Percentiles rank a stretch among this genome's conserved stretches.
phyloP scores from a whole-genome alignment of 2,329 filamentous ascomycete species.

The Hypoxylon sp. region DNA sequence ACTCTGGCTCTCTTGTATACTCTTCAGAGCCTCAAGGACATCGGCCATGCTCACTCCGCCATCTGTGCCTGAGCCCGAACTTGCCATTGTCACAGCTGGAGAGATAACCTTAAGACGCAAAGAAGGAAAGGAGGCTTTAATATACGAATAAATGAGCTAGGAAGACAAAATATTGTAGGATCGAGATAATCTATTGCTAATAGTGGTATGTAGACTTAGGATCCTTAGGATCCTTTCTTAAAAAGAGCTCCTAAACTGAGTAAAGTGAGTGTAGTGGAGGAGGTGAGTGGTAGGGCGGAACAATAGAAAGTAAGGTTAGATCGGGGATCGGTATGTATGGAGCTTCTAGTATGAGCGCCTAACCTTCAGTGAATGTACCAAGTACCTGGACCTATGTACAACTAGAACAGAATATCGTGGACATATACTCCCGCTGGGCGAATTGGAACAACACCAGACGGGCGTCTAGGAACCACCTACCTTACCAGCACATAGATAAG shows the following conservation, averaged over 20 bases:
- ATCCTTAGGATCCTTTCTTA: slow-evolving; percentile 3
- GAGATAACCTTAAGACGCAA: slow-evolving; percentile 21
- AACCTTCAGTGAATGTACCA: slow-evolving; percentile 33
- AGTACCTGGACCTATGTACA: slow-evolving; percentile 21
- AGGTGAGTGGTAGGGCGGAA: slow-evolving; percentile 13
- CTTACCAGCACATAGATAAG: slow-evolving; percentile 32
- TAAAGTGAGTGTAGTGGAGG: slow-evolving; percentile 13
- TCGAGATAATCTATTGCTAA: slow-evolving; percentile 7
- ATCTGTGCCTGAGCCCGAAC: slow-evolving; percentile 42
- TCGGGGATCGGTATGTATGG: slow-evolving; percentile 23
- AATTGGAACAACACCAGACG: slow-evolving; percentile 32
- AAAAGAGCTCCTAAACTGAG: slow-evolving; percentile 14
- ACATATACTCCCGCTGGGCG: slow-evolving; percentile 18
- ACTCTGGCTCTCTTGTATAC: slow-evolving; percentile 52
- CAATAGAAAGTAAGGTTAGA: slow-evolving; percentile 5
- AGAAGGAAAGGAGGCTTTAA: slow-evolving; percentile 8
- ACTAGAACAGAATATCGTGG: slow-evolving; percentile 12
- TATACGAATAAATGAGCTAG: slow-evolving; percentile 44
- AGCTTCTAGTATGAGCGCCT: slow-evolving; percentile 34
- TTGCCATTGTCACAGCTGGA: slow-evolving; percentile 48
- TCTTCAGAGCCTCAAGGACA: slow-evolving; percentile 51
- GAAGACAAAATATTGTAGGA: slow-evolving; percentile 40
- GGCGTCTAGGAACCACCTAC: slow-evolving; percentile 21
- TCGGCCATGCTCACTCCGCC: slow-evolving; percentile 48
- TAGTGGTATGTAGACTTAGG: slow-evolving; percentile 6